Base-by-base conservation (phyloP, 768 basidiomycete genomes). In the Tubosaeta brunneosetosa region DNA sequence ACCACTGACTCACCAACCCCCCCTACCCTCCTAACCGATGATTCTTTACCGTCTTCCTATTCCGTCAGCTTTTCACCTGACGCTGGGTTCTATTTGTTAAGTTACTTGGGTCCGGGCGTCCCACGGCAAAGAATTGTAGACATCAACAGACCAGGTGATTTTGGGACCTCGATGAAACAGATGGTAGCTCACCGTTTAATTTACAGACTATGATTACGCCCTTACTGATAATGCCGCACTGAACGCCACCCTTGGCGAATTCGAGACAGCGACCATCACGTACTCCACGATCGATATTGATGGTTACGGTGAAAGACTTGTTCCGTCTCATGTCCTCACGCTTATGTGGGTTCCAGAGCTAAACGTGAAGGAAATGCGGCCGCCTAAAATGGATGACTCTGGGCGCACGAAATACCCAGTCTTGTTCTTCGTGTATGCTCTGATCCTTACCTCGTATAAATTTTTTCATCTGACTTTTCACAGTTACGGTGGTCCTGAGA, bases 401-500 rank as follows among this genome's bases (percentile, higher is more conserved):
- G 97, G 97, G n/a, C 83, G 90, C 41, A 91, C 88, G 9, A 94
- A 95, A 67, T 98, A 99, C 64, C 91, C 97, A 1, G 93, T 97
- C 19, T 74, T 99, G 27, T 93, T 98, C 76, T 76, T 80, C 41
- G 90, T 95, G 82, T 94, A 66, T 61, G 61, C 59, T 19, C 11
- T 42, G 7, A 27, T 44, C 25, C 14, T 25, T 33, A 3, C 32
- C 22, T 26, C 31, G 25, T 31, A 48, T 14, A 3, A 25, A 1
- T n/a, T 7, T 37, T 12, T 22, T 50, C 57, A 51, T 44, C 33
- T 58, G 40, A 58, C 47, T 52, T 41, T 55, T 32, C 51, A 33
- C 61, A 91, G 88, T 10, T 95, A 99, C 61, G 94, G 94, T 38
- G 97, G 97, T 3, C 97, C 97, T 4, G 76, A 72, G 53, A 90